phyloP scores from a whole-genome alignment of 2,329 filamentous ascomycete species.

The Claviceps sorghi region DNA sequence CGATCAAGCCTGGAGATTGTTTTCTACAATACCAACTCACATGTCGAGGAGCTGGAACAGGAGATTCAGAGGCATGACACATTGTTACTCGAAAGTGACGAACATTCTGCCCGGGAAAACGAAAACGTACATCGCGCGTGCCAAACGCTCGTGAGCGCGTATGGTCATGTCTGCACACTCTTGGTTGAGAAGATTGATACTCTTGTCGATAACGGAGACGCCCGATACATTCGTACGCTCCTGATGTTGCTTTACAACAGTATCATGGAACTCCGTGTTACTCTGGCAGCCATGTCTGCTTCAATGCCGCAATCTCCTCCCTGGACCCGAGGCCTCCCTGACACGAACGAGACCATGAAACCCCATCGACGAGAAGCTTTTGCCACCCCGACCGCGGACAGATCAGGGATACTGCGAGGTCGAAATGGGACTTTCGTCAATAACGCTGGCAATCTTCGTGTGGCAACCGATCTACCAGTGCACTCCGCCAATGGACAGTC shows the following conservation, averaged over 20 bases:
- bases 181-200: conserved; percentile 47
- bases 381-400: conserved; percentile 36
- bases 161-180: conserved; percentile 49
- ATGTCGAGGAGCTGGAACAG: conserved; percentile 50
- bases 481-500: conserved; percentile 32
- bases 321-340: conserved; percentile 7
- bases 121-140: conserved; percentile 50
- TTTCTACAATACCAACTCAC: conserved; percentile 52
- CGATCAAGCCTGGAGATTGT: conserved; percentile 51
- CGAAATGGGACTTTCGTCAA: conserved; percentile 27
- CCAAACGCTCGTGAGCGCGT: conserved; percentile 47
- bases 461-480: conserved; percentile 38
- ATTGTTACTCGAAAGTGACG: conserved; percentile 31
- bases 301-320: conserved; percentile 12
- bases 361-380: conserved; percentile 38
- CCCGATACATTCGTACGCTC: conserved; percentile 51
- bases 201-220: conserved; percentile 50
- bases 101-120: conserved; percentile 37
- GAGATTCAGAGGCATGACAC: conserved; percentile 48
- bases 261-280: conserved; percentile 50
- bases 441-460: conserved; percentile 37
- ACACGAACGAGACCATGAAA: conserved; percentile 33
- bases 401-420: conserved; percentile 20
- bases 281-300: conserved; percentile 23
- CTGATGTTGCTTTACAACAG: conserved; percentile 51